Percentiles rank a stretch among this genome's conserved stretches.
phyloP scores from a whole-genome alignment of 148 eudicot species.

The Heliamphora exappendiculata region DNA sequence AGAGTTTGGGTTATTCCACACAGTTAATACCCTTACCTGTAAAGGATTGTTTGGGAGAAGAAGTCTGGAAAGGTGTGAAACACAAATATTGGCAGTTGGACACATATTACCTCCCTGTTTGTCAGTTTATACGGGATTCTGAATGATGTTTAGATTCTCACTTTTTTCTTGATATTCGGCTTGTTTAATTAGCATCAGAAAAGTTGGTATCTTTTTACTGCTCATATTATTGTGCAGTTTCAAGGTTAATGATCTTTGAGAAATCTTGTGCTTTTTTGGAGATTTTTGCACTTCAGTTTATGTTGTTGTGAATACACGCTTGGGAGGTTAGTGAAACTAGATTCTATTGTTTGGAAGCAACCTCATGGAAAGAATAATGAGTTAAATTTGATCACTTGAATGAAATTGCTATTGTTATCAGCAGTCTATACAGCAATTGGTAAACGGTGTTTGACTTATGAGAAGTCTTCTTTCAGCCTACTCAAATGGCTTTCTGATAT shows the following conservation, averaged over 20 bases:
- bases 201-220: not conserved
- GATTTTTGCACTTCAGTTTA: not conserved
- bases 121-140: conserved; percentile 54
- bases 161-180: not conserved
- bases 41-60: conserved; percentile 73
- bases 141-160: conserved; percentile 32
- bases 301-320: not conserved
- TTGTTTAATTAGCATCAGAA: conserved; percentile 2
- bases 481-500: not conserved
- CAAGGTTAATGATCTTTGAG: not conserved
- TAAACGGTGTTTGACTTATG: too few species aligned
- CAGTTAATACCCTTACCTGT: conserved; percentile 86
- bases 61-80: conserved; percentile 88
- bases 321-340: not conserved
- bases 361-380: not conserved
- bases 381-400: not conserved
- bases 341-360: not conserved
- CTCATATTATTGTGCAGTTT: not conserved
- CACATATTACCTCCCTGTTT: conserved; percentile 93
- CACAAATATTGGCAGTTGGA: conserved; percentile 96
- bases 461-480: not conserved
- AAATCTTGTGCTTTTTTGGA: not conserved
- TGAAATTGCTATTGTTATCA: not conserved
- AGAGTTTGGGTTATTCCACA: conserved; percentile 69
- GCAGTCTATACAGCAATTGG: not conserved